phyloP scores from a whole-genome alignment of 1,284 basidiomycete species.

The Cystobasidium sp. region DNA sequence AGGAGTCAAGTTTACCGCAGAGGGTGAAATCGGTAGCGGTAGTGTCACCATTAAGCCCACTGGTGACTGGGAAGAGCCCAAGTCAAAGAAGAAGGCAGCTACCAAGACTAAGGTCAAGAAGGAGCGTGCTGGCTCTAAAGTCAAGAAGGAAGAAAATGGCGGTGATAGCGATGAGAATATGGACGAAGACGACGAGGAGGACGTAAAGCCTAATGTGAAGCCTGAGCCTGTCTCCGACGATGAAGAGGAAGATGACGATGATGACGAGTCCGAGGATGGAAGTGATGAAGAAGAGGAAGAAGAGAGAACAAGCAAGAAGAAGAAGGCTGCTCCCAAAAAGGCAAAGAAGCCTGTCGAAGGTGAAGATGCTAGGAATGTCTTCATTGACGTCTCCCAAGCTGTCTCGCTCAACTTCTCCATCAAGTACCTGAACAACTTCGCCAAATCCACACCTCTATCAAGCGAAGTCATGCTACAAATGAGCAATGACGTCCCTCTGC shows the following conservation, averaged over 20 bases:
- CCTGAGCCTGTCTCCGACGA: constrained; percentile 57
- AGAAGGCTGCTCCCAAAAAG: constrained; percentile 48
- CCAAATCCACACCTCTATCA: constrained; percentile 82
- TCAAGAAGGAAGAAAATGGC: constrained; percentile 58
- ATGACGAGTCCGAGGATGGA: constrained; percentile 46
- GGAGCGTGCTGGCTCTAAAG: constrained; percentile 57
- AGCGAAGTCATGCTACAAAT: constrained; percentile 78
- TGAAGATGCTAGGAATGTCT: constrained; percentile 56
- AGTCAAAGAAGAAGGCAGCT: constrained; percentile 57
- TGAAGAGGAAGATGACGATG: constrained; percentile 40
- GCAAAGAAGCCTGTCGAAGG: constrained; percentile 57
- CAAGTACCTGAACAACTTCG: constrained; percentile 97
- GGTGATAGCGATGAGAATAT: constrained; percentile 57
- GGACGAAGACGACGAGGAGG: constrained; percentile 57
- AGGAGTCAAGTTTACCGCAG: constrained; percentile 89
- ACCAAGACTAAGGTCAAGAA: constrained; percentile 61
- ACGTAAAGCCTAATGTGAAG: constrained; percentile 61
- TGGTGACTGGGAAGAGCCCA: constrained; percentile 55
- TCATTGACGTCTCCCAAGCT: constrained; percentile 74
- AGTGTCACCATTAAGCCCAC: constrained; percentile 81
- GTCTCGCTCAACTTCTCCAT: constrained; percentile 94
- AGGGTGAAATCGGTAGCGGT: constrained; percentile 94
- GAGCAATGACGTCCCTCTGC: constrained; percentile 86
- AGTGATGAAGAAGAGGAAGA: constrained; percentile 54
- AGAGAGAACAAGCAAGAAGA: constrained; percentile 46